These are phyloP conservation scores for Colletotrichum brevisporum DNA, from an alignment of 2,329 filamentous ascomycete genomes.

Conservation along the genomic window DNA sequence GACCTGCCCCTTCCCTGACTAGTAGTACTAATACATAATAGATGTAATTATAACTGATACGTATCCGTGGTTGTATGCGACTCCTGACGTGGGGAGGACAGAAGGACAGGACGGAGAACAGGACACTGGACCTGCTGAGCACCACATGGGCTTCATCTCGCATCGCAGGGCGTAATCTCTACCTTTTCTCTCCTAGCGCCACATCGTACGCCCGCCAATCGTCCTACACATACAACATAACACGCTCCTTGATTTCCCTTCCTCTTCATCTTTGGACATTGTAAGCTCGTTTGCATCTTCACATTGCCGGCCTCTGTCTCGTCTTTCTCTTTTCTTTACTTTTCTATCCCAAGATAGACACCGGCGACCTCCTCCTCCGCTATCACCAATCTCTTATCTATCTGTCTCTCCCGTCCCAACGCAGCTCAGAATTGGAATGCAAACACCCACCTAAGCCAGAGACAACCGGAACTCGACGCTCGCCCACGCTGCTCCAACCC, in stretches of 20 bases:
- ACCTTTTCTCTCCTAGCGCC: constrained; percentile 11
- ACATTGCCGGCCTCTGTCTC: background rate
- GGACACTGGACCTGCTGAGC: too few species aligned
- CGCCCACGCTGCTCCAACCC: constrained; percentile 18
- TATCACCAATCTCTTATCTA: background rate
- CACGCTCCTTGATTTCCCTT: constrained; percentile 22
- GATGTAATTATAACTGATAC: too few species aligned
- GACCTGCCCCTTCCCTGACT: background rate
- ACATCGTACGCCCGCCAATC: constrained; percentile 12
- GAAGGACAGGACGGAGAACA: background rate
- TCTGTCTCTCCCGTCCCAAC: constrained; percentile 22
- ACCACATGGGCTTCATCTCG: constrained; percentile 18
- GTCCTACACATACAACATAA: background rate
- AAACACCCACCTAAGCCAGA: constrained; percentile 28
- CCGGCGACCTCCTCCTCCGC: background rate
- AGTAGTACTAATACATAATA: too few species aligned
- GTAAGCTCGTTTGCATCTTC: background rate
- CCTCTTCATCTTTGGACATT: background rate
- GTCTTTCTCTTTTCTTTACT: background rate
- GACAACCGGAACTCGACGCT: constrained; percentile 17
- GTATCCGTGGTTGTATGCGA: too few species aligned
- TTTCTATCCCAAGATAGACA: background rate
- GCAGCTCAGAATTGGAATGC: constrained; percentile 34
- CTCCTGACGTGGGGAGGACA: background rate
- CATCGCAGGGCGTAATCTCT: constrained; percentile 5